Base-by-base conservation (phyloP, 176 grass and related monocot species). In the Raddia distichophylla region DNA sequence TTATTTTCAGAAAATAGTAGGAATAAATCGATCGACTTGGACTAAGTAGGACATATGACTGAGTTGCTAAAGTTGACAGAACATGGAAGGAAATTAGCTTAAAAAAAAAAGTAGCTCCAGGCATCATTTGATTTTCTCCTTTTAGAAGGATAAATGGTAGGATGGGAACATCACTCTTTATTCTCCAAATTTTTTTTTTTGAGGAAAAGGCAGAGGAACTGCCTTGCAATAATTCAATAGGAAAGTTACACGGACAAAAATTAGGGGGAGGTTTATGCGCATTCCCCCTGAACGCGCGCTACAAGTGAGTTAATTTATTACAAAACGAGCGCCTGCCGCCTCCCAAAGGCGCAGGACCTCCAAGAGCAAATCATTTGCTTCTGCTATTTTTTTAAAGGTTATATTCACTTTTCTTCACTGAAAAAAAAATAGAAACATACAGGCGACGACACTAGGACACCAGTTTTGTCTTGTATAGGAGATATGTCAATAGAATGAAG, bases 81-180 rank as follows among this genome's bases (percentile, higher is more conserved):
- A 60, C 9, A 81, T 49, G 67, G 53, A 15, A 6, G 4, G 34
- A 62, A 20, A 79, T 50, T 18, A 61, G 54, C 9, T 60, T 71
- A 43, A 60, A 43, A 81, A 35, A 35, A 11, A 60, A 71, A 47
- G 40, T 80, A 69, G 5, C 40, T 69, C 42, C 42, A 32, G 22
- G 16, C 47, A 40, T 63, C 48, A 18, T 35, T 32, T n/a, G 5
- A 18, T 33, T 60, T 58, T 11, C 18, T 60, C 47, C 17, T 10
- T 71, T 70, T 48, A 69, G 54, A 81, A 32, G 12, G 59, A 10
- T 22, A 55, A 71, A 15, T 48, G 4, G 5, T 60, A 19, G 42
- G 10, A 45, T n/a, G 66, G 42, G 67, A 74, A 57, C 52, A 69
- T 76, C 14, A 69, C 42, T 57, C 32, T 75, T 69, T 82, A 11